phyloP scores from a whole-genome alignment of 2,329 filamentous ascomycete genomes.

The Sarocladium oryzae region DNA sequence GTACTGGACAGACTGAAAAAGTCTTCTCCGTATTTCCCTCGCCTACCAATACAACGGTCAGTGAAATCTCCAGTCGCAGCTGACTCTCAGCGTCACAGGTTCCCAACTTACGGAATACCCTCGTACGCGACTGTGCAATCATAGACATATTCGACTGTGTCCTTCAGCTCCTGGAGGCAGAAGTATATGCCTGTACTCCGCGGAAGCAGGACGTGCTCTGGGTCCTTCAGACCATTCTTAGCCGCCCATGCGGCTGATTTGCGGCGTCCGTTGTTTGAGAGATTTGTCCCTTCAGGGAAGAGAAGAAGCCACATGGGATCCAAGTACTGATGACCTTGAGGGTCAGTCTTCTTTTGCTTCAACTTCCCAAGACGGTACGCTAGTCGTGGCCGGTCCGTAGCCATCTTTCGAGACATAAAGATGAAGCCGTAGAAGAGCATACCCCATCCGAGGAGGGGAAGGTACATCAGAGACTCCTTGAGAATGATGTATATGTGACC shows the following conservation, averaged over 20 bases:
- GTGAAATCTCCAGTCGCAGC: background rate
- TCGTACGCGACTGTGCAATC: conserved; percentile 96
- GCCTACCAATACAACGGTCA: conserved; percentile 39
- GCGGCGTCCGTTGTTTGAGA: conserved; percentile 61
- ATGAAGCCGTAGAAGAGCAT: conserved; percentile 88
- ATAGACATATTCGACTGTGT: conserved; percentile 75
- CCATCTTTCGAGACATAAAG: conserved; percentile 87
- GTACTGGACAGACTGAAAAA: conserved; percentile 82
- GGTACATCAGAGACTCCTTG: conserved; percentile 77
- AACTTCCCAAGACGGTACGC: conserved; percentile 67
- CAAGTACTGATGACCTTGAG: conserved; percentile 47
- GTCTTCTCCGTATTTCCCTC: conserved; percentile 80
- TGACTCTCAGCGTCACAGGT: background rate
- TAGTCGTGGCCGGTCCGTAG: conserved; percentile 68
- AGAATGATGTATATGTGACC: conserved; percentile 86
- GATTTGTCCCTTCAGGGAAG: conserved; percentile 83
- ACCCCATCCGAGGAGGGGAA: conserved; percentile 72
- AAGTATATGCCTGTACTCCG: conserved; percentile 76
- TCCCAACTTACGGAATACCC: conserved; percentile 71
- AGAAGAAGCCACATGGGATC: conserved; percentile 88
- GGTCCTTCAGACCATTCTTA: conserved; percentile 67
- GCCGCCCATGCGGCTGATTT: conserved; percentile 71
- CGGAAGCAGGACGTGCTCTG: conserved; percentile 68
- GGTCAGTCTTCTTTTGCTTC: conserved; percentile 48
- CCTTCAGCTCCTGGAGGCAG: conserved; percentile 68